Evolutionary conservation across 768 basidiomycete species (phyloP).

Genomic region (Mycena sanguinolenta): DNA sequence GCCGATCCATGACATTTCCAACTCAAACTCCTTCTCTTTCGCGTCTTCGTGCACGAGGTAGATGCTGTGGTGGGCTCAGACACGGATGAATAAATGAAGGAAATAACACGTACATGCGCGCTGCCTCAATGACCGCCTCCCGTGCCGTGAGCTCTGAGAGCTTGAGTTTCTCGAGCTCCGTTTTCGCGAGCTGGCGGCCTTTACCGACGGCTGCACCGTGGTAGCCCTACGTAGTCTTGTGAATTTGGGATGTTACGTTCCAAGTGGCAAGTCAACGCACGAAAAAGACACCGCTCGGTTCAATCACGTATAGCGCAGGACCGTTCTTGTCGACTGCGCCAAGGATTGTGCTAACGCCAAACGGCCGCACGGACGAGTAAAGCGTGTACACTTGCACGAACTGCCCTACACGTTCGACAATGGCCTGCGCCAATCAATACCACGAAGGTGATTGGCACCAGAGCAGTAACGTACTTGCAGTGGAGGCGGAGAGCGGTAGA

Average conservation of each 20-base stretch:
- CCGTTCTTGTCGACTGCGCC: slow-evolving; percentile 91
- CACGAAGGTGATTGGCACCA: not conserved
- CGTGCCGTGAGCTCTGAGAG: slow-evolving; percentile 82
- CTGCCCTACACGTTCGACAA: slow-evolving; percentile 83
- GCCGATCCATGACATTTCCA: slow-evolving; percentile 98
- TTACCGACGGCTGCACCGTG: slow-evolving; percentile 97
- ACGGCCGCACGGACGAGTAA: slow-evolving; percentile 97
- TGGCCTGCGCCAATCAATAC: slow-evolving; percentile 41
- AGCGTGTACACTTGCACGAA: slow-evolving; percentile 97
- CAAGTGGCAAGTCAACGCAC: slow-evolving; percentile 55
- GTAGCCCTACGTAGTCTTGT: slow-evolving; percentile 71
- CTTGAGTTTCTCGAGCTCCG: slow-evolving; percentile 96
- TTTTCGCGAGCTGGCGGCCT: slow-evolving; percentile 97
- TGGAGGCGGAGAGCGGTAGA: slow-evolving; percentile 79
- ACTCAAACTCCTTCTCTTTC: slow-evolving; percentile 98
- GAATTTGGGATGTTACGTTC: slow-evolving; percentile 2
- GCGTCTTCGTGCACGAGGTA: slow-evolving; percentile 98
- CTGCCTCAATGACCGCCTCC: slow-evolving; percentile 93
- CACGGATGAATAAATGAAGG: slow-evolving; percentile 7
- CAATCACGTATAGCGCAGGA: slow-evolving; percentile 89
- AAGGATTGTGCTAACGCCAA: slow-evolving; percentile 94
- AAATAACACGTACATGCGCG: slow-evolving; percentile 82
- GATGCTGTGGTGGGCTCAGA: slow-evolving; percentile 68
- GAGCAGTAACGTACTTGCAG: slow-evolving; percentile 71
- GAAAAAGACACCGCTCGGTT: slow-evolving; percentile 94